Conservation (phyloP, 2,329 filamentous ascomycete genomes). For the Xylaria sp. region DNA sequence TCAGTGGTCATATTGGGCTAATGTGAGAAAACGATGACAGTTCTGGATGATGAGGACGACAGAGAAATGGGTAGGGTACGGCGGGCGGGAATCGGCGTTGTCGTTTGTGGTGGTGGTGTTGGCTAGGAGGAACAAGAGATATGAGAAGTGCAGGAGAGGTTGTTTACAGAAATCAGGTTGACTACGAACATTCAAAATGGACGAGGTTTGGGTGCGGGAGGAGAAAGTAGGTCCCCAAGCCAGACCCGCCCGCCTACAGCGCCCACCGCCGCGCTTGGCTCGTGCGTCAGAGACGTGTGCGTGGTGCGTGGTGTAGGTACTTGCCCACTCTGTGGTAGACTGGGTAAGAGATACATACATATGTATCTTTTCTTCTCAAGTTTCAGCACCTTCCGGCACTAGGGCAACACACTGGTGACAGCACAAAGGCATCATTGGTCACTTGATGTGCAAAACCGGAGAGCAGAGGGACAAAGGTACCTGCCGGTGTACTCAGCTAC, state of each 20-base stretch:
- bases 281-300: conserved; percentile 34
- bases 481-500: conserved; percentile 13
- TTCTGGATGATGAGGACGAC: conserved; percentile 27
- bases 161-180: conserved; percentile 46
- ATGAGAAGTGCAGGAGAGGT: conserved; percentile 42
- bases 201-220: conserved; percentile 45
- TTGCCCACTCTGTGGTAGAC: too few species aligned
- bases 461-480: conserved; percentile 22
- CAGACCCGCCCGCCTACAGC: conserved; percentile 33
- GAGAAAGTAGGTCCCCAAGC: conserved; percentile 38
- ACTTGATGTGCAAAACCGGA: conserved; percentile 15
- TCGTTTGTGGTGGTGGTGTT: conserved; percentile 20
- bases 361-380: conserved; percentile 29
- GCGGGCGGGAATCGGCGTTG: conserved; percentile 11
- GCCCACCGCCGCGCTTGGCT: conserved; percentile 33
- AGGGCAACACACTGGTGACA: conserved; percentile 25
- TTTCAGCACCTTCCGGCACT: conserved; percentile 28
- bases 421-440: conserved; percentile 38
- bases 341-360: conserved; percentile 14
- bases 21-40: conserved; percentile 34
- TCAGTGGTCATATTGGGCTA: conserved; percentile 49
- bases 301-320: not conserved
- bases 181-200: conserved; percentile 48
- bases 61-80: conserved; percentile 13
- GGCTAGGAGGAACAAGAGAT: conserved; percentile 31